Evolutionary conservation across 2,329 filamentous ascomycete species (phyloP), one percentile per base, ranked within the genome.

Genomic region (Epichloe gansuensis): DNA sequence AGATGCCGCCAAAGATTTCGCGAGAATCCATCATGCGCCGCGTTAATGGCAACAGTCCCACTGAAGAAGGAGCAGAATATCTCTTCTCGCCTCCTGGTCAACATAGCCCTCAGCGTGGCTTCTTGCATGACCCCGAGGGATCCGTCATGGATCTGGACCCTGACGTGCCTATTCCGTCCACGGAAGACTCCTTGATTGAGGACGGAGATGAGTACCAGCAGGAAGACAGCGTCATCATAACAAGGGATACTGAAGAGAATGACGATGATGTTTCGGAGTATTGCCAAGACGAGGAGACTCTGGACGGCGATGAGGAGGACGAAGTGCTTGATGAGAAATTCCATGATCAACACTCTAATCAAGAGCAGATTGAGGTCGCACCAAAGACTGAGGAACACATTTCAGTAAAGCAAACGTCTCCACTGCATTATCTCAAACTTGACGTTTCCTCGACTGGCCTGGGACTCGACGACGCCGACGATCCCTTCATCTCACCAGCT

Each of bases 1-100:
- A 85, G 58, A 71, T 85, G 13, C 88, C 83, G 17, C 77, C 86
- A 11, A 85, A 85, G 52, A 95, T 97, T 63, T 96, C 91, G 8
- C 82, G 91, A 39, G 93, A 97, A 65, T 95, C 91, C 0, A 97
- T 97, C 60, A 74, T 97, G 61, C 84, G 88, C 51, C 89, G 91
- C 56, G 85, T 96, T 52, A 88, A 93, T 65, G 88, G 77, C 46
- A 77, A 75, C 60, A 69, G 75, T 55, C 60, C 68, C 47, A 73
- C 78, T 45, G 78, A 82, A 21, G 70, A 74, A 54, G 75, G 82
- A 51, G 80, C 83, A 4, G 79, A 83, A 53, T 83, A 80, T 57
- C 78, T 78, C 60, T 81, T 85, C 60, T 82, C 80, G 3, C 82
- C 82, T 2, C 79, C 81, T 1, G 70, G 73, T n/a, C 72, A 21